Percentiles rank a stretch among this genome's conserved stretches.
phyloP scores from a whole-genome alignment of 495 filamentous ascomycete genomes.

The Filosporella fistucella region DNA sequence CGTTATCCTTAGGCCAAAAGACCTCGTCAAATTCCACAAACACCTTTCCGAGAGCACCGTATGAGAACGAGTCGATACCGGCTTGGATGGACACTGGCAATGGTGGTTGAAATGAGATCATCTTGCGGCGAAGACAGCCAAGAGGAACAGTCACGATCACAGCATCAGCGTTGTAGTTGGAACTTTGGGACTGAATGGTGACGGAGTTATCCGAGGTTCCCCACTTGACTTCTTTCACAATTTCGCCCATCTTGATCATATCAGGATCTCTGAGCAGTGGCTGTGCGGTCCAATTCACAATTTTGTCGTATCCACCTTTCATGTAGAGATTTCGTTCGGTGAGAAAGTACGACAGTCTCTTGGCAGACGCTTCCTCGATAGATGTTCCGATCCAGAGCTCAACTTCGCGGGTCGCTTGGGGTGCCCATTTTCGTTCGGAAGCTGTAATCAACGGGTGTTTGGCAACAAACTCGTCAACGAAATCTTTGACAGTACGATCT shows the following conservation, averaged over 20 bases:
- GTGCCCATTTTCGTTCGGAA: conserved; percentile 15
- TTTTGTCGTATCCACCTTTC: conserved; percentile 20
- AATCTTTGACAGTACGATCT: conserved; percentile 15
- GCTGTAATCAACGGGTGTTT: conserved; percentile 13
- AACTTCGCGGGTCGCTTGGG: conserved; percentile 17
- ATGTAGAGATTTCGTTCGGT: conserved; percentile 19
- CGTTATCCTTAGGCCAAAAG: conserved; percentile 19
- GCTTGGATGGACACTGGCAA: conserved; percentile 7
- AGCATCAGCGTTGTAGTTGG: conserved; percentile 8
- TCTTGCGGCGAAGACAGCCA: conserved; percentile 12
- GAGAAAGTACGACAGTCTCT: conserved; percentile 16
- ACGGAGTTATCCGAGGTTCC: conserved; percentile 6
- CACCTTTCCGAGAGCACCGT: conserved; percentile 17
- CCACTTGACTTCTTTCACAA: conserved; percentile 13
- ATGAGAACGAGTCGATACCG: conserved; percentile 11
- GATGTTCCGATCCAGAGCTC: conserved; percentile 18
- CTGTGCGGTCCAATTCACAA: conserved; percentile 18
- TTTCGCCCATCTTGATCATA: conserved; percentile 10
- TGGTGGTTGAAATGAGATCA: conserved; percentile 10
- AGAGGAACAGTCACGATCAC: conserved; percentile 16
- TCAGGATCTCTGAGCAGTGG: conserved; percentile 12
- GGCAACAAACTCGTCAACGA: conserved; percentile 13
- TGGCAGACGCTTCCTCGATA: conserved; percentile 15
- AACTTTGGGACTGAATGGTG: not conserved
- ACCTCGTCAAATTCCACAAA: conserved; percentile 18